Conservation (phyloP, 2,329 filamentous ascomycete species). For the Aspergillus puulaauensis region DNA sequence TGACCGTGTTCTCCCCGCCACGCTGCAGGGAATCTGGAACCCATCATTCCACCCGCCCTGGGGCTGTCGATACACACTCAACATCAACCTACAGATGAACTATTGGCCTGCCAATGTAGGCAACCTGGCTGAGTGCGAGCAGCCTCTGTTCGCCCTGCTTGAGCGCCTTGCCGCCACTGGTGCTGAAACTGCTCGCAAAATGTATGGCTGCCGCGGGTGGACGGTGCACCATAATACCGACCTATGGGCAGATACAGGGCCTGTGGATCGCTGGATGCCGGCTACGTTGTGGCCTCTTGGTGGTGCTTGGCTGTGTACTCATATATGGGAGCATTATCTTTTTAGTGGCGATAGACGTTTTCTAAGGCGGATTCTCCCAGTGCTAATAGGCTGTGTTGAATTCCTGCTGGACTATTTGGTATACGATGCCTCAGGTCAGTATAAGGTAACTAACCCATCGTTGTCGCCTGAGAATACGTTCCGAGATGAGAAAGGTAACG, state of each 20-base stretch:
- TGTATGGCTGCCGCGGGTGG: constrained; percentile 58
- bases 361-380: constrained; percentile 22
- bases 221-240: constrained; percentile 60
- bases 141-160: constrained; percentile 45
- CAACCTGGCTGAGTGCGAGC: constrained; percentile 43
- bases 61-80: constrained; percentile 57
- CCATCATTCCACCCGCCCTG: constrained; percentile 48
- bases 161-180: constrained; percentile 42
- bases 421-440: constrained; percentile 21
- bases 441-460: constrained; percentile 28
- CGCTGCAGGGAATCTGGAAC: constrained; percentile 59
- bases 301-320: constrained; percentile 61
- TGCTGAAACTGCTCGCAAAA: constrained; percentile 51
- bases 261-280: constrained; percentile 47
- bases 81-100: constrained; percentile 64
- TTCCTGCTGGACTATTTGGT: constrained; percentile 32
- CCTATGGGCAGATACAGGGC: constrained; percentile 57
- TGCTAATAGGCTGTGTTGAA: constrained; percentile 29
- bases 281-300: constrained; percentile 44
- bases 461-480: constrained; percentile 33
- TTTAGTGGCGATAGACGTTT: constrained; percentile 41
- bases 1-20: constrained; percentile 47
- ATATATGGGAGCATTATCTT: constrained; percentile 58
- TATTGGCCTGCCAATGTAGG: constrained; percentile 58
- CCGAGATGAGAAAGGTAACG: constrained; percentile 21